Evolutionary conservation across 2,329 filamentous ascomycete genomes (phyloP).

Genomic region (Trichophyton schoenleinii): DNA sequence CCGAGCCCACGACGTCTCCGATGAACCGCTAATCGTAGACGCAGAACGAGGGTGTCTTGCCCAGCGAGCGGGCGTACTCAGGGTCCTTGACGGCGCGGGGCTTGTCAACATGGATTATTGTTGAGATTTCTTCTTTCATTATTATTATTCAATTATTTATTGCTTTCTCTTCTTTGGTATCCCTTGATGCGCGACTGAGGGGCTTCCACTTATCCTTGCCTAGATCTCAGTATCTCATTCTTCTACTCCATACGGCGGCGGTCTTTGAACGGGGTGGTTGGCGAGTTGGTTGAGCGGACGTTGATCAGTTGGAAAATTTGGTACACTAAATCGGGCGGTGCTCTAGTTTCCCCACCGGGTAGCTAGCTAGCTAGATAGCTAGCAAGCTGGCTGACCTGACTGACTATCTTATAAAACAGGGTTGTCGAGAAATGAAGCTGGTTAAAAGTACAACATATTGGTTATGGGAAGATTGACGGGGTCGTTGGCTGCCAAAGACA

Average conservation of each 20-base stretch:
- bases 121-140: background rate
- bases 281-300: background rate
- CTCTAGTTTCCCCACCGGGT: too few relatives aligned
- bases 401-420: background rate
- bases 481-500: background rate
- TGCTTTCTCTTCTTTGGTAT: background rate
- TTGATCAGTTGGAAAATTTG: too few relatives aligned
- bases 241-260: background rate
- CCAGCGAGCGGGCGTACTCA: slow-evolving; percentile 9
- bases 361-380: too few relatives aligned
- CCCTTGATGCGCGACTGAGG: background rate
- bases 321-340: too few relatives aligned
- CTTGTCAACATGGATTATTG: slow-evolving; percentile 10
- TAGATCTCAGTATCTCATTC: background rate
- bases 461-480: background rate
- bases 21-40: slow-evolving; percentile 15
- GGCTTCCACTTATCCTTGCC: background rate
- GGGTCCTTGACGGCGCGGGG: slow-evolving; percentile 9
- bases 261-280: background rate
- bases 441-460: background rate
- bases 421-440: background rate
- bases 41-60: slow-evolving; percentile 9
- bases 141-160: too few relatives aligned
- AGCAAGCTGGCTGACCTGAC: too few relatives aligned
- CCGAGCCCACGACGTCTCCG: slow-evolving; percentile 24